phyloP scores from a whole-genome alignment of 352 stramenopile species.

The Phytophthora kernoviae region DNA sequence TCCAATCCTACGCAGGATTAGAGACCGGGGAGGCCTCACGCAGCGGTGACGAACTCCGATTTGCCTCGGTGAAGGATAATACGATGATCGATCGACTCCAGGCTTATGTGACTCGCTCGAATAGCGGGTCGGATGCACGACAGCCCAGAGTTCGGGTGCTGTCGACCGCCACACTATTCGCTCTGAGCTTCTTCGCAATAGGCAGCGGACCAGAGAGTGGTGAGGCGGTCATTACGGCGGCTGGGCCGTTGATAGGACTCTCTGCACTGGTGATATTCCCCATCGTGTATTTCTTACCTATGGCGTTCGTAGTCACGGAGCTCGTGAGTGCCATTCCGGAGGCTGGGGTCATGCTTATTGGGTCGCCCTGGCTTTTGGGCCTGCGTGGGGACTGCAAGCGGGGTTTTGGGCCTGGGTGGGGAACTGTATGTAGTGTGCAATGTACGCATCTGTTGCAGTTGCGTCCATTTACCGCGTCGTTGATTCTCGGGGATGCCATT shows the following conservation, averaged over 20 bases:
- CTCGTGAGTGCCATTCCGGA: slow-evolving; percentile 53
- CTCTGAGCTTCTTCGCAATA: slow-evolving; percentile 61
- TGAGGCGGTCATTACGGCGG: slow-evolving; percentile 49
- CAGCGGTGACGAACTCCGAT: slow-evolving; percentile 3
- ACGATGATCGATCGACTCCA: slow-evolving; percentile 5
- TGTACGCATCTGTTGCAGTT: slow-evolving; percentile 66
- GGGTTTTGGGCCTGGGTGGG: slow-evolving; percentile 86
- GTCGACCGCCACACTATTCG: slow-evolving; percentile 45
- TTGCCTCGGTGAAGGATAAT: slow-evolving; percentile 8
- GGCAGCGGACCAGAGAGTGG: slow-evolving; percentile 50
- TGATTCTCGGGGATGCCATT: slow-evolving; percentile 28
- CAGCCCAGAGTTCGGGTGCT: slow-evolving; percentile 30
- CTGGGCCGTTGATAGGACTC: slow-evolving; percentile 46
- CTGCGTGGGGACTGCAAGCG: slow-evolving; percentile 71
- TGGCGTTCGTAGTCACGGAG: slow-evolving; percentile 55
- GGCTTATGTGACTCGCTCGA: slow-evolving; percentile 5
- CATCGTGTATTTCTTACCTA: slow-evolving; percentile 53
- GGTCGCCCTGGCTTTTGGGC: slow-evolving; percentile 69
- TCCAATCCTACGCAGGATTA: slow-evolving; percentile 9
- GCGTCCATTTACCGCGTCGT: slow-evolving; percentile 25
- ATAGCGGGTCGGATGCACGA: slow-evolving; percentile 2
- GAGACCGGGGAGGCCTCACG: not conserved
- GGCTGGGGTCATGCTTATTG: slow-evolving; percentile 67
- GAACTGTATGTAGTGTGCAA: slow-evolving; percentile 76
- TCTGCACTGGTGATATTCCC: slow-evolving; percentile 40